Conservation (phyloP, 805 yeast genomes). For the Hagleromyces aurorensis region DNA sequence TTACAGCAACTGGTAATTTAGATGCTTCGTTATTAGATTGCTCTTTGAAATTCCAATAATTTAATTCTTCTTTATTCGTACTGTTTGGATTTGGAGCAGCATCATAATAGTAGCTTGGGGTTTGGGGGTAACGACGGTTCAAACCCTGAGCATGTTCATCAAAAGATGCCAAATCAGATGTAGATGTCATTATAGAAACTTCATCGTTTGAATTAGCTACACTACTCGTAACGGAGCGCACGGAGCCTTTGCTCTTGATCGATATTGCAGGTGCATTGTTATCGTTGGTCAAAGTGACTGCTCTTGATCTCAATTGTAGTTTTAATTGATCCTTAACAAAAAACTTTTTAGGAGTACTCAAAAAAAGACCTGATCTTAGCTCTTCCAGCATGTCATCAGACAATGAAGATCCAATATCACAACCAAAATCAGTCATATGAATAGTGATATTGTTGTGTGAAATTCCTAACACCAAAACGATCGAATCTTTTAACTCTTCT, state of each 20-base stretch:
- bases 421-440: conserved; percentile 63
- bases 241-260: conserved; percentile 23
- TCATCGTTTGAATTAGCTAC: conserved; percentile 23
- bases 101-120: conserved; percentile 30
- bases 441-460: conserved; percentile 29
- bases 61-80: conserved; percentile 18
- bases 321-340: conserved; percentile 24
- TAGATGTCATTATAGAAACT: conserved; percentile 21
- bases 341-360: conserved; percentile 25
- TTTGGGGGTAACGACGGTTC: conserved; percentile 26
- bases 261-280: conserved; percentile 11
- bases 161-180: conserved; percentile 26
- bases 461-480: conserved; percentile 33
- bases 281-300: conserved; percentile 13
- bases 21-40: conserved; percentile 8
- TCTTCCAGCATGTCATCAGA: conserved; percentile 40
- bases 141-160: conserved; percentile 23
- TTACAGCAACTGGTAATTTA: conserved; percentile 10
- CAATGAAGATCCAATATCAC: conserved; percentile 48
- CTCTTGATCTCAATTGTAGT: conserved; percentile 13
- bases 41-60: conserved; percentile 28
- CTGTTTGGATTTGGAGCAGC: conserved; percentile 5
- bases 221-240: conserved; percentile 22
- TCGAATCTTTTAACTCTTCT: conserved; percentile 33
- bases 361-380: conserved; percentile 32